Base-by-base conservation (phyloP, 345 rosid genomes). In the Nephelium lappaceum region DNA sequence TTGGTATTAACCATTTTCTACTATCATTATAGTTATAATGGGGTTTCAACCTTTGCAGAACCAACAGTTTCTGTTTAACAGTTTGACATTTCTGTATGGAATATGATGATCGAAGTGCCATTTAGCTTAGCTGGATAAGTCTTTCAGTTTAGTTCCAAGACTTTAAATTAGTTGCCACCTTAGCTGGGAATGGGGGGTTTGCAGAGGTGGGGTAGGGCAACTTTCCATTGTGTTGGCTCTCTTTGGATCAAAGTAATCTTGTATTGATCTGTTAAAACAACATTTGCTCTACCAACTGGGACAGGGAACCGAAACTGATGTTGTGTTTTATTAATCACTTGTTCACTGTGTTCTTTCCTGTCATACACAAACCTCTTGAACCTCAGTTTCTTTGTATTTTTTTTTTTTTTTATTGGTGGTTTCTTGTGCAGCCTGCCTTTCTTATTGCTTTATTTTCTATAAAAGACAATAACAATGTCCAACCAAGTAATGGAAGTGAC, bases 341-440 rank as follows among this genome's bases (percentile, higher is more conserved):
- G 18, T 24, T 74, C 27, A 27, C 9, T 41, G 24, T 27, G 60
- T 74, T 45, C 23, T 10, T 9, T 18, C 27, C 31, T 8, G 19
- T n/a, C 3, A 10, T 24, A 25, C 18, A 3, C 49, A 72, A 72
- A 19, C 65, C 38, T 65, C 41, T 57, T 36, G 27, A 71, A 71
- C 12, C 61, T 71, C 31, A 47, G 51, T n/a, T 68, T 68, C 31
- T 18, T 8, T 39, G 55, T 25, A 0, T 45, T 45, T 11, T 11
- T 7, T 45, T 45, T 12, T 67, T 76, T 43, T 38, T 77, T 76
- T 69, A 45, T 68, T 51, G 69, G 61, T 80, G 36, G 58, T 75
- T 78, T 63, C 81, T 81, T 79, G 62, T 86, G 87, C 89, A 96
- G 99, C 98, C 97, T 80, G 87, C 97, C 72, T 91, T 94, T 83